Conservation (phyloP, 2,329 filamentous ascomycete species). For the Fusarium poae region DNA sequence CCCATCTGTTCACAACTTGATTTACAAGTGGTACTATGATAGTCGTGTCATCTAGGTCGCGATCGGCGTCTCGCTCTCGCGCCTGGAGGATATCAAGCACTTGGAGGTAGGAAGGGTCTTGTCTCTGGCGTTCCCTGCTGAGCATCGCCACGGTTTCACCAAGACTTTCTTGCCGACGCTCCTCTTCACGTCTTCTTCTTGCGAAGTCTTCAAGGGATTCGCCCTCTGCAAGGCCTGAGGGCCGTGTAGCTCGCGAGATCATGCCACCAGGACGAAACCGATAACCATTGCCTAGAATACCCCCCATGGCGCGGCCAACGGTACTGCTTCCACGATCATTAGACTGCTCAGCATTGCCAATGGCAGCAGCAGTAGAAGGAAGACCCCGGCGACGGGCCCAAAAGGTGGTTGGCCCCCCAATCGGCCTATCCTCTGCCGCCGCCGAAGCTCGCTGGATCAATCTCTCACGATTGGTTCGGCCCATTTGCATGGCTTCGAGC, state of each 20-base stretch:
- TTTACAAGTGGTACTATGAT: slow-evolving; percentile 56
- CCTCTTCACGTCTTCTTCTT: slow-evolving; percentile 33
- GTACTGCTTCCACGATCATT: slow-evolving; percentile 55
- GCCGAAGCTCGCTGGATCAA: slow-evolving; percentile 44
- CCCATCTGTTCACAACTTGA: slow-evolving; percentile 55
- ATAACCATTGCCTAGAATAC: slow-evolving; percentile 54
- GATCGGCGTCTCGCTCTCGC: slow-evolving; percentile 51
- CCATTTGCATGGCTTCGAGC: slow-evolving; percentile 67
- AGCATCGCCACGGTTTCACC: slow-evolving; percentile 55
- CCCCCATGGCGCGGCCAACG: slow-evolving; percentile 56
- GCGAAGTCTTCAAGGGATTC: not conserved
- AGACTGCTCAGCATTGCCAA: slow-evolving; percentile 46
- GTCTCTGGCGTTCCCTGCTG: slow-evolving; percentile 53
- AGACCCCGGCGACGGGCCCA: slow-evolving; percentile 14
- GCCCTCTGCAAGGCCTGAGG: not conserved
- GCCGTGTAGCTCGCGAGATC: not conserved
- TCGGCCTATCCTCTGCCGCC: slow-evolving; percentile 34
- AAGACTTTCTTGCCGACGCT: slow-evolving; percentile 53
- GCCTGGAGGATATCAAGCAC: slow-evolving; percentile 56
- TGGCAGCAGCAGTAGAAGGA: not conserved
- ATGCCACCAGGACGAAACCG: slow-evolving; percentile 53
- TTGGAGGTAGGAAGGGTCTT: slow-evolving; percentile 55
- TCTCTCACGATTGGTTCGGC: slow-evolving; percentile 65
- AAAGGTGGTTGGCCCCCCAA: slow-evolving; percentile 18
- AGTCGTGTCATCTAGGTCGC: slow-evolving; percentile 54